A percentile compares a stretch with the other conserved stretches of the same genome.
phyloP scores from a whole-genome alignment of 1,284 basidiomycete genomes.

The Austropuccinia psidii region DNA sequence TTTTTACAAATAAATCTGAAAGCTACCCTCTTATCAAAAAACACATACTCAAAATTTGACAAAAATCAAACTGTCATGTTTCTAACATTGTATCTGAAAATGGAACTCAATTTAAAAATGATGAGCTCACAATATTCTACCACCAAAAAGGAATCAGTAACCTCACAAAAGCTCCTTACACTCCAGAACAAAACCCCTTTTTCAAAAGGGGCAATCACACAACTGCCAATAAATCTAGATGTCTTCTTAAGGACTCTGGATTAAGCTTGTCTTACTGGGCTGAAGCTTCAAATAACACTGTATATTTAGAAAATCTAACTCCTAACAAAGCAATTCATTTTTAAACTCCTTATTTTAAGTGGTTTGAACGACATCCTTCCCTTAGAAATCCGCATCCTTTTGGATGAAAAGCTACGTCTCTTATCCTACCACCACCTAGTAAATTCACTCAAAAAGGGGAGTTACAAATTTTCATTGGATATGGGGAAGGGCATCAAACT shows the following conservation, averaged over 20 bases:
- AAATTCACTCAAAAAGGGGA: neutral
- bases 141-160: too few species aligned
- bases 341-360: neutral
- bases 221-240: constrained; percentile 41
- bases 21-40: too few species aligned
- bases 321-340: neutral
- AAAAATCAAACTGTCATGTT: too few species aligned
- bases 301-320: neutral
- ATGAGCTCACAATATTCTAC: too few species aligned
- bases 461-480: neutral
- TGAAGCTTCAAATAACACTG: too few species aligned
- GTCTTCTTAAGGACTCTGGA: constrained; percentile 43
- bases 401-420: neutral
- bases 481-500: neutral
- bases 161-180: too few species aligned
- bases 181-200: constrained; percentile 47
- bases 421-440: neutral
- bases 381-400: neutral
- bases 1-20: too few species aligned
- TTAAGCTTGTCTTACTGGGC: constrained; percentile 47
- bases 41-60: too few species aligned
- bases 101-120: too few species aligned
- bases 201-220: constrained; percentile 45
- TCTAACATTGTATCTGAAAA: too few species aligned
- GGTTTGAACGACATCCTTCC: neutral